These are phyloP conservation scores for Chamaecrista fasciculata DNA, from an alignment of 306 rosid species.

Conservation along the genomic window DNA sequence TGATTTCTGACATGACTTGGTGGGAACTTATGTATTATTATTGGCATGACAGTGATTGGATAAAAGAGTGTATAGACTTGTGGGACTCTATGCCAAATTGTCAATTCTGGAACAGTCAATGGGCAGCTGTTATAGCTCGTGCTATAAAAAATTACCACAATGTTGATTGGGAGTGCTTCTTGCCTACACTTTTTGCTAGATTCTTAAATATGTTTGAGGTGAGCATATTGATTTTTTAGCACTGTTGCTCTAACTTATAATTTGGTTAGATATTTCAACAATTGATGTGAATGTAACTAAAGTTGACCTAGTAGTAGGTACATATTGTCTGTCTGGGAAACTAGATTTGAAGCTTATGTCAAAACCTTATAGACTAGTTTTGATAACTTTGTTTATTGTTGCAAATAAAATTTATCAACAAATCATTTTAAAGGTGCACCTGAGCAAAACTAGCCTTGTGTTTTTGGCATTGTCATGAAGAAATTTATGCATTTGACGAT, in stretches of 20 bases:
- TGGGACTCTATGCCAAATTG: conserved; percentile 98
- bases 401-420: not conserved
- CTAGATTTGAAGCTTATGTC: conserved; percentile 18
- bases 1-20: conserved; percentile 29
- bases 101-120: conserved; percentile 98
- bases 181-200: conserved; percentile 88
- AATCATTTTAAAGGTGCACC: conserved; percentile 8
- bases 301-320: conserved; percentile 10
- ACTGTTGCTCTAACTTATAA: conserved; percentile 24
- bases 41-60: conserved; percentile 67
- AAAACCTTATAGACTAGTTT: not conserved
- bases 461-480: conserved; percentile 12
- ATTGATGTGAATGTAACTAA: conserved; percentile 9
- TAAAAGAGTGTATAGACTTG: conserved; percentile 59
- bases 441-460: conserved; percentile 9
- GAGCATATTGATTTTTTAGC: conserved; percentile 34
- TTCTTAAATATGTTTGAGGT: conserved; percentile 99
- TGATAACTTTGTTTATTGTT: conserved; percentile 20
- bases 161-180: conserved; percentile 76
- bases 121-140: conserved; percentile 95
- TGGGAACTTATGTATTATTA: conserved; percentile 29
- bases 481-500: conserved; percentile 22
- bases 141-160: conserved; percentile 69
- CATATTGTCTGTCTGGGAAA: conserved; percentile 13
- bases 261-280: conserved; percentile 6